Conservation (phyloP, 2,329 filamentous ascomycete species). For the Pseudopithomyces chartarum region DNA sequence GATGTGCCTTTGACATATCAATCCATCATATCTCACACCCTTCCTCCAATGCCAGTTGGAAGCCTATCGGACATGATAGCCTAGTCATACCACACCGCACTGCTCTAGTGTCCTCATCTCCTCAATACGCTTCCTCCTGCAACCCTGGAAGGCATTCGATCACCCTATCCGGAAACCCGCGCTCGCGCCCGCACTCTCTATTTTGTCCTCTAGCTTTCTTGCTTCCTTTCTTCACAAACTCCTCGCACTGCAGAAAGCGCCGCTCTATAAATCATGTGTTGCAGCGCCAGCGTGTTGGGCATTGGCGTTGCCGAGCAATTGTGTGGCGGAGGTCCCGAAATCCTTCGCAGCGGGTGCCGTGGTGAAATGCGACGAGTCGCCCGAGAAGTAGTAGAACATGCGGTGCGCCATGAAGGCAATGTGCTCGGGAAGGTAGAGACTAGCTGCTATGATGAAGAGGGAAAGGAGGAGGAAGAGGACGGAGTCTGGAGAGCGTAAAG, state of each 20-base stretch:
- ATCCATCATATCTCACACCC: no score
- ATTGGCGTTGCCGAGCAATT: slow-evolving; percentile 12
- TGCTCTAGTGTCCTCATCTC: no score
- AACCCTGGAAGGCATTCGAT: no score
- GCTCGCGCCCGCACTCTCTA: no score
- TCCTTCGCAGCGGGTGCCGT: slow-evolving; percentile 11
- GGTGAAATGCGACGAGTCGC: slow-evolving; percentile 62
- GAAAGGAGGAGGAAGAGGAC: slow-evolving; percentile 88
- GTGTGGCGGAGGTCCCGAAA: slow-evolving; percentile 17
- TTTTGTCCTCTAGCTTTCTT: no score
- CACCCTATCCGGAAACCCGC: no score
- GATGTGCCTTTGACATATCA: no score
- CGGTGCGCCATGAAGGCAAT: slow-evolving; percentile 80
- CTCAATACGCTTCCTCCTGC: no score
- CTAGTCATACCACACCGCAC: no score
- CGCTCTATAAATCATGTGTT: slow-evolving; percentile 20
- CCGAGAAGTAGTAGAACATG: slow-evolving; percentile 93
- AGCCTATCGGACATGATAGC: no score
- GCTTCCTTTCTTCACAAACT: neutral
- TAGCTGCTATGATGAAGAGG: slow-evolving; percentile 82
- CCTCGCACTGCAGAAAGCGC: neutral
- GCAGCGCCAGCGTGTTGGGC: slow-evolving; percentile 6
- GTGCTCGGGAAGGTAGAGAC: slow-evolving; percentile 93
- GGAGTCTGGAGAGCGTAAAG: slow-evolving; percentile 73
- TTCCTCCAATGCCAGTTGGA: no score